Percentiles rank a stretch among this genome's conserved stretches.
Conservation (phyloP, 1,284 basidiomycete genomes). For the Spongispora temasekensis region DNA sequence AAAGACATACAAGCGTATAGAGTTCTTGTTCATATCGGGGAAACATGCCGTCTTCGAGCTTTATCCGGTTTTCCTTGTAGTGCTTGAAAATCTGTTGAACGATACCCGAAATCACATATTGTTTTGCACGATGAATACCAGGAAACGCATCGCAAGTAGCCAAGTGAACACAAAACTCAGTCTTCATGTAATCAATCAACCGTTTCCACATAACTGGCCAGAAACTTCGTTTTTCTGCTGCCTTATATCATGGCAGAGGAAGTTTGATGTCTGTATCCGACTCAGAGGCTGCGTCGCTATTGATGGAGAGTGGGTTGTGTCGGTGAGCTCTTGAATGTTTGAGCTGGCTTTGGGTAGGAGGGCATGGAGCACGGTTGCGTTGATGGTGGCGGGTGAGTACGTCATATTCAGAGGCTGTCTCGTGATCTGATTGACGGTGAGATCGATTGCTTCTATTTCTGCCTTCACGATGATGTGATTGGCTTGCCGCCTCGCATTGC, state of each 20-base stretch:
- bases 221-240: not conserved
- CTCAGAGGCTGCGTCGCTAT: not conserved
- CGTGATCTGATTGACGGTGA: not conserved
- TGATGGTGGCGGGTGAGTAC: not conserved
- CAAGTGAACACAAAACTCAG: not conserved
- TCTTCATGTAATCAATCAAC: not conserved
- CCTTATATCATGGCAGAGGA: not conserved
- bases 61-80: not conserved
- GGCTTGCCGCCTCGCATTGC: not conserved
- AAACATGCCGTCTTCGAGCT: not conserved
- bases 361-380: not conserved
- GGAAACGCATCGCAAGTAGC: not conserved
- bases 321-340: not conserved
- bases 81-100: not conserved
- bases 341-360: not conserved
- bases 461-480: not conserved
- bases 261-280: not conserved
- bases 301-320: not conserved
- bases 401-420: not conserved
- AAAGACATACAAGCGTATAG: not conserved
- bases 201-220: not conserved
- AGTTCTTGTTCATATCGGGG: not conserved
- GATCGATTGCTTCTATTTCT: not conserved
- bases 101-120: not conserved
- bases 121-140: not conserved